Conservation (phyloP, 2,329 filamentous ascomycete species). For the Tolypocladium sp. region DNA sequence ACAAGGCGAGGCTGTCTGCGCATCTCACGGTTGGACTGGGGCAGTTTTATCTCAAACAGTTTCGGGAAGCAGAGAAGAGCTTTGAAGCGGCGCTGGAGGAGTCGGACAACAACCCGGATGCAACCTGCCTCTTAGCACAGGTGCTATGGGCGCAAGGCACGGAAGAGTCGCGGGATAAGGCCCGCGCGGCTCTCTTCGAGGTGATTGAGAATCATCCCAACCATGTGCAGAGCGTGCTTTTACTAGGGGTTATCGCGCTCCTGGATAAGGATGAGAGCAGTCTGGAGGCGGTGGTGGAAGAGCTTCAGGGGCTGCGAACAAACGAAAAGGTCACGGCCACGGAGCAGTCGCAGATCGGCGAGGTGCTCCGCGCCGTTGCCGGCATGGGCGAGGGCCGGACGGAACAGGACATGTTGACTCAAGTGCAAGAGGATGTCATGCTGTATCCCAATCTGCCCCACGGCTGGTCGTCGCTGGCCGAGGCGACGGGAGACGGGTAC, state of each 20-base stretch:
- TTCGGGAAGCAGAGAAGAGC: conserved; percentile 63
- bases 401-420: conserved; percentile 44
- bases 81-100: conserved; percentile 76
- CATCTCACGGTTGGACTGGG: conserved; percentile 81
- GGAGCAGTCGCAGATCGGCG: conserved; percentile 62
- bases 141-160: conserved; percentile 87
- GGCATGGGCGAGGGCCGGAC: conserved; percentile 40
- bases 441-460: conserved; percentile 69
- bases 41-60: conserved; percentile 59
- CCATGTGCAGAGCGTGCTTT: conserved; percentile 70
- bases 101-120: conserved; percentile 67
- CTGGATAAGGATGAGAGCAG: conserved; percentile 73
- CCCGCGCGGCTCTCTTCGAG: conserved; percentile 70
- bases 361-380: conserved; percentile 68
- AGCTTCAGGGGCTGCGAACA: conserved; percentile 65
- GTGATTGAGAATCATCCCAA: conserved; percentile 65
- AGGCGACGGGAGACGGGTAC: conserved; percentile 42
- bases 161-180: conserved; percentile 63
- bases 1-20: conserved; percentile 69
- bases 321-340: conserved; percentile 51
- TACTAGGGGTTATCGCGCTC: conserved; percentile 77
- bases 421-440: conserved; percentile 71
- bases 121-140: conserved; percentile 79
- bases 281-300: conserved; percentile 69
- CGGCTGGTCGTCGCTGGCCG: conserved; percentile 71